Evolutionary conservation across 352 stramenopile species (phyloP).

Genomic region (Phytophthora pistaciae): DNA sequence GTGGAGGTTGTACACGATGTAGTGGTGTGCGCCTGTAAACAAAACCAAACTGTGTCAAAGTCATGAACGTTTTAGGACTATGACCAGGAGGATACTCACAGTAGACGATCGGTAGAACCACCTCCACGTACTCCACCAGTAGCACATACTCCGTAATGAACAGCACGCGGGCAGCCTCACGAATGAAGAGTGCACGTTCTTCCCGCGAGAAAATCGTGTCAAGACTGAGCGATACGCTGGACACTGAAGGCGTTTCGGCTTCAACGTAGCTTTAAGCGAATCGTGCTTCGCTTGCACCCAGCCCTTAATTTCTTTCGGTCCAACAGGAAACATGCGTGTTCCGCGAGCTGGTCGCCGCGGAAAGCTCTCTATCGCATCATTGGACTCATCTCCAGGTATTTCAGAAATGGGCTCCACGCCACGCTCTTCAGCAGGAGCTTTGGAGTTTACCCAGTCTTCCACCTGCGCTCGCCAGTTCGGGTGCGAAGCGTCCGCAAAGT

Average conservation of each 20-base stretch:
- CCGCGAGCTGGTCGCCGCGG: not conserved
- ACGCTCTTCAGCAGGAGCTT: not conserved
- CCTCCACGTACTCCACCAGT: slow-evolving; percentile 41
- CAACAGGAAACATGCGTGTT: not conserved
- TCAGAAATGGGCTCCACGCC: not conserved
- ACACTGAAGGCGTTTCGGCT: not conserved
- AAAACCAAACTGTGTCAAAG: too few species aligned
- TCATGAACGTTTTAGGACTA: not conserved
- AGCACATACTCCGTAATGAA: slow-evolving; percentile 44
- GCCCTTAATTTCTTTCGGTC: not conserved
- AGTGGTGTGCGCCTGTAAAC: slow-evolving; percentile 1
- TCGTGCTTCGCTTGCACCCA: not conserved
- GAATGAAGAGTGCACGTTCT: slow-evolving; percentile 26
- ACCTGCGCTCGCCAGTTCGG: not conserved
- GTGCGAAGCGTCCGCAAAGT: slow-evolving; percentile 4
- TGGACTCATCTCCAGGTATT: not conserved
- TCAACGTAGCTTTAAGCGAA: not conserved
- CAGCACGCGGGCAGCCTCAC: slow-evolving; percentile 28
- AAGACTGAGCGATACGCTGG: not conserved
- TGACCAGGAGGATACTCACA: slow-evolving; percentile 7
- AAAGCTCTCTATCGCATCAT: not conserved
- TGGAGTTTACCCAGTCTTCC: slow-evolving; percentile 8
- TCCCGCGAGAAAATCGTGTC: slow-evolving; percentile 5
- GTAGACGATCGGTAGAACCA: slow-evolving; percentile 42
- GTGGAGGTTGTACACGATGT: not conserved